Evolutionary conservation across 495 filamentous ascomycete species (phyloP).

Genomic region (Aspergillus sclerotiicarbonarius): DNA sequence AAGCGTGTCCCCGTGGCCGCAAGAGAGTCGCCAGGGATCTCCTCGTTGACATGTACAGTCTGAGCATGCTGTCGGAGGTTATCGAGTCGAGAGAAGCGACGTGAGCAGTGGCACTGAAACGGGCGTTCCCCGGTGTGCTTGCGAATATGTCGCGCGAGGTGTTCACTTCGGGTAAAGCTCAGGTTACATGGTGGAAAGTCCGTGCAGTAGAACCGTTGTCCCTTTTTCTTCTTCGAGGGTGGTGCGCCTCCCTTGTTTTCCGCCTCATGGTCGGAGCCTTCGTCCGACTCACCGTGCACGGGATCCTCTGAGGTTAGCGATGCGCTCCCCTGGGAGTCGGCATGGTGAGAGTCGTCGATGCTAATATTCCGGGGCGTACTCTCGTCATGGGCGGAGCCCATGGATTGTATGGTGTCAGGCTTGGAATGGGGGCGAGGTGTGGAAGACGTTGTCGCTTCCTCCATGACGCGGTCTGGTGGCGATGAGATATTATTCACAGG

Average conservation of each 20-base stretch:
- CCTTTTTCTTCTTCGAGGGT: slow-evolving; percentile 89
- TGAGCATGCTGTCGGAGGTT: slow-evolving; percentile 96
- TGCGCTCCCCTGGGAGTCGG: slow-evolving; percentile 36
- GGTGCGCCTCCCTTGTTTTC: slow-evolving; percentile 52
- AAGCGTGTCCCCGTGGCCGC: slow-evolving; percentile 92
- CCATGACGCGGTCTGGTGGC: slow-evolving; percentile 49
- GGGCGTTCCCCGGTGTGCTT: slow-evolving; percentile 98
- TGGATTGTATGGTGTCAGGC: slow-evolving; percentile 29
- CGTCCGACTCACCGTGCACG: slow-evolving; percentile 71
- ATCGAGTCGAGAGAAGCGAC: slow-evolving; percentile 94
- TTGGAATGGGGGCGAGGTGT: slow-evolving; percentile 57
- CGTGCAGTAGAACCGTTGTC: slow-evolving; percentile 95
- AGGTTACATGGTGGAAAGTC: slow-evolving; percentile 92
- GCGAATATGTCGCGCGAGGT: slow-evolving; percentile 90
- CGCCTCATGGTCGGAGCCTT: slow-evolving; percentile 70
- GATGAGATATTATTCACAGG: slow-evolving; percentile 73
- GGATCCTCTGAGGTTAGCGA: slow-evolving; percentile 65
- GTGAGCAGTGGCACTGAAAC: slow-evolving; percentile 94
- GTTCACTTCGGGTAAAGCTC: slow-evolving; percentile 95
- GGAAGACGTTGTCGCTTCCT: slow-evolving; percentile 60
- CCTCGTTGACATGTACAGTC: slow-evolving; percentile 96
- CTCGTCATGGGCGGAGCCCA: slow-evolving; percentile 25
- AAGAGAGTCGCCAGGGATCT: slow-evolving; percentile 89
- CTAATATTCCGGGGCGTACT: slow-evolving; percentile 31
- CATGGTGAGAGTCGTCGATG: slow-evolving; percentile 8